Evolutionary conservation across 306 rosid genomes (phyloP), one percentile per base, ranked within the genome.

Genomic region (Dalbergia cultrata): DNA sequence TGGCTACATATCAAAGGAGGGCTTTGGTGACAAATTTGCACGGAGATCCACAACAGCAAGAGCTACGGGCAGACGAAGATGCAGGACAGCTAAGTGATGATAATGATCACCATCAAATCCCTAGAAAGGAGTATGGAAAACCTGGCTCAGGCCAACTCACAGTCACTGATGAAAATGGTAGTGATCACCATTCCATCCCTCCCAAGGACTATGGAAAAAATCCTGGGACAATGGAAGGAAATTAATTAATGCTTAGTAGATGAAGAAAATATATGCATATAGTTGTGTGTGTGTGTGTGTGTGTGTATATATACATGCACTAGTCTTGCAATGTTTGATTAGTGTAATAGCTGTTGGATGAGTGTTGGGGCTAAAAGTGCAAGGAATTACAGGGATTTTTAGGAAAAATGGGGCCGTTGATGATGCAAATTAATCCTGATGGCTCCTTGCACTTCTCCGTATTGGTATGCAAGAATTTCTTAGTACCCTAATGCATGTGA

Each of bases 131-230:
- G 9, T 67, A 77, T 16, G 81, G 67, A 0, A 66, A 65, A 50
- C 81, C 65, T 16, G 80, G 80, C 6, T 50, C 64, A 22, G 72
- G 18, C 9, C 53, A 41, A 49, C 63, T 1, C 10, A 59, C 49
- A 2, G 43, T 17, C 9, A 41, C 52, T 35, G 77, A 83, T 11
- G 79, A 66, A 21, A 60, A 83, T 8, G 79, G 58, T 45, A 52
- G 45, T 22, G 77, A 78, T 78, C 86, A 83, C 49, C 86, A 72
- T 72, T 37, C 39, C 58, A 66, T 83, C 60, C 86, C 86, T 66
- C 83, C 67, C 31, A 66, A 13, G 60, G 65, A 44, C 13, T 77
- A 65, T 67, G 47, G 10, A 6, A 1, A 37, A 34, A 50, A 34
- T 21, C 67, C 81, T 67, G 26, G 59, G 3, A 1, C 19, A 59